Evolutionary conservation across 495 filamentous ascomycete species (phyloP), one percentile per base, ranked within the genome.

Genomic region (Thozetella sp.): DNA sequence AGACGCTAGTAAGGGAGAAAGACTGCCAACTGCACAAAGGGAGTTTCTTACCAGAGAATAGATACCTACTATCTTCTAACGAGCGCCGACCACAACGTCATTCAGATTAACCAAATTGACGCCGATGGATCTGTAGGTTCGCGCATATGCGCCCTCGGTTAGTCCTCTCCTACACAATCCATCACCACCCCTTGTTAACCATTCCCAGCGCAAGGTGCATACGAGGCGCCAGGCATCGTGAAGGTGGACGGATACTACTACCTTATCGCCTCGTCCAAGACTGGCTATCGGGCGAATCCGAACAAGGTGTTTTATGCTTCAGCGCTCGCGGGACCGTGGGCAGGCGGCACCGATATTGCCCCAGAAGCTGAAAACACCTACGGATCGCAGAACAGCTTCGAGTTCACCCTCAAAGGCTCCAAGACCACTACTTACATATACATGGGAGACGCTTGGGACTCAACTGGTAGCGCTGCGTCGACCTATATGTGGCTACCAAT

Each of bases 81-180:
- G 1, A 72, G 68, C 20, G 77, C 76, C 20, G 76, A 80, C 63
- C 77, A 80, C 67, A 81, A 81, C 59, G 73, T 58, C 48, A 66
- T 81, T 24, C 78, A 81, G 53, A 67, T 81, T 59, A 81, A 81
- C 57, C 54, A 62, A 19, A 75, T 80, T 62, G 78, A 79, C 65
- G 51, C 56, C 1, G 74, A 80, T 56, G 77, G 77, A 12, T 25
- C 59, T 1, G 56, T 77, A 4, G 74, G 74, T 15, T 59, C 61
- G 27, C 66, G 51, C 37, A 65, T 68, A n/a, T 71, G 66, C 19
- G 59, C 63, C 43, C 57, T 75, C 0, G 59, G 71, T 72, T 58
- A 25, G 65, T 61, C 22, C 6, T n/a, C n/a, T n/a, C n/a, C n/a
- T n/a, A n/a, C n/a, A n/a, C n/a, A n/a, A n/a, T 58, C n/a, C n/a